These are phyloP conservation scores for Dioszegia crocea DNA, from an alignment of 768 basidiomycete species.

Conservation along the genomic window DNA sequence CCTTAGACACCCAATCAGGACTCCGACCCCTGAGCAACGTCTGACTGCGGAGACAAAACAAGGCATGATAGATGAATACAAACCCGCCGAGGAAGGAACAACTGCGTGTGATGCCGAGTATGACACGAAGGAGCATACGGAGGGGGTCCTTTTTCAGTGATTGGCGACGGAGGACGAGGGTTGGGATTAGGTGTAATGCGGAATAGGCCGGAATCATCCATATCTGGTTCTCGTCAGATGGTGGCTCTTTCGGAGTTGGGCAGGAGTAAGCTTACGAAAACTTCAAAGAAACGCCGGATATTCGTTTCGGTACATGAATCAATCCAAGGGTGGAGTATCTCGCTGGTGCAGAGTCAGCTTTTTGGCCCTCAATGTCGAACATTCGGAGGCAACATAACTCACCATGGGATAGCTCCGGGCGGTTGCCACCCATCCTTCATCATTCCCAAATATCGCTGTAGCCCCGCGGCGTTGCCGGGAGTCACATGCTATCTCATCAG, in stretches of 20 bases:
- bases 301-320: slow-evolving; percentile 62
- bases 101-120: slow-evolving; percentile 71
- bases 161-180: slow-evolving; percentile 72
- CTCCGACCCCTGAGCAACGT: slow-evolving; percentile 18
- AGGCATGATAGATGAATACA: slow-evolving; percentile 68
- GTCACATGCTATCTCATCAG: slow-evolving; percentile 32
- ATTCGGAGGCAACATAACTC: slow-evolving; percentile 6
- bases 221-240: slow-evolving; percentile 17
- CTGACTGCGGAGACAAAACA: slow-evolving; percentile 32
- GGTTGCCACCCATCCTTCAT: slow-evolving; percentile 39
- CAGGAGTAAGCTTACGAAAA: slow-evolving; percentile 69
- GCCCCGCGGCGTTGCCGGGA: slow-evolving; percentile 24
- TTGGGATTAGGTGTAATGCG: slow-evolving; percentile 82
- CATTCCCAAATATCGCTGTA: slow-evolving; percentile 32
- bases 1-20: slow-evolving; percentile 54
- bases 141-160: slow-evolving; percentile 64
- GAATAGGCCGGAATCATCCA: slow-evolving; percentile 61
- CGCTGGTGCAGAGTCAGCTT: slow-evolving; percentile 49
- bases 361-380: neutral
- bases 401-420: slow-evolving; percentile 46
- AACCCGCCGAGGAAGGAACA: slow-evolving; percentile 82
- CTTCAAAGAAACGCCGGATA: slow-evolving; percentile 68
- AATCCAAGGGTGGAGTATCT: slow-evolving; percentile 70
- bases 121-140: slow-evolving; percentile 62
- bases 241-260: neutral